Evolutionary conservation across 1,284 basidiomycete genomes (phyloP), one percentile per base, ranked within the genome.

Genomic region (Apiotrichum akiyoshidainum): DNA sequence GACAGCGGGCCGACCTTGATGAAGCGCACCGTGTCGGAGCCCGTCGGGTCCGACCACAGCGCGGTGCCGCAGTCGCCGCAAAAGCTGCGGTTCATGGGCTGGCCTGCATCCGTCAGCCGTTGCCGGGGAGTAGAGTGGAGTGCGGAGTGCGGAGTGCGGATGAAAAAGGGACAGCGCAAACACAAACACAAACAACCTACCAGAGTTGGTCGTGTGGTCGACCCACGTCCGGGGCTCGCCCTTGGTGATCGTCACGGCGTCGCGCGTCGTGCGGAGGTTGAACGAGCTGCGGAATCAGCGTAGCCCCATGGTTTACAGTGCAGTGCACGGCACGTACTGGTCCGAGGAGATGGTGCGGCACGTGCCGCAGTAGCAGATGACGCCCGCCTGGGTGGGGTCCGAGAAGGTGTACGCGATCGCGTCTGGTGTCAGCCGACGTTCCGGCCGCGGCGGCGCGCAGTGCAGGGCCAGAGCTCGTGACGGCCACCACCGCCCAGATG

Each of bases 1-100:
- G 45, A 37, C 40, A 58, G 46, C n/a, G 56, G n/a, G 16, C 56
- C 56, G 45, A 57, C 55, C 47, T 62, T 62, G 51, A 62, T 35
- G 51, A 54, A 55, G 6, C 54, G 50, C 16, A 31, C 44, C 47
- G 47, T 57, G 0, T 54, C 54, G 7, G n/a, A 9, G 0, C 46
- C 44, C 12, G 21, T 33, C 21, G 60, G 60, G 42, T 62, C 60
- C 31, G 57, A 56, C 54, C 54, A 62, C 14, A 62, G 56, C 2
- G 57, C 35, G 11, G 33, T 46, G 22, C 60, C 60, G 51, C 60
- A 62, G 22, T 55, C 54, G 37, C 57, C 57, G 54, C 60, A 62
- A 51, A 62, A 62, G 33, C 16, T 51, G 54, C 60, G 60, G 12
- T 39, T 9, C 54, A 58, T 55, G 19, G 54, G 54, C 57, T 56